Percentiles rank a stretch among this genome's conserved stretches.
These are phyloP conservation scores for Linnemannia zychae DNA, from an alignment of 192 early-diverging fungal species.

Conservation along the genomic window DNA sequence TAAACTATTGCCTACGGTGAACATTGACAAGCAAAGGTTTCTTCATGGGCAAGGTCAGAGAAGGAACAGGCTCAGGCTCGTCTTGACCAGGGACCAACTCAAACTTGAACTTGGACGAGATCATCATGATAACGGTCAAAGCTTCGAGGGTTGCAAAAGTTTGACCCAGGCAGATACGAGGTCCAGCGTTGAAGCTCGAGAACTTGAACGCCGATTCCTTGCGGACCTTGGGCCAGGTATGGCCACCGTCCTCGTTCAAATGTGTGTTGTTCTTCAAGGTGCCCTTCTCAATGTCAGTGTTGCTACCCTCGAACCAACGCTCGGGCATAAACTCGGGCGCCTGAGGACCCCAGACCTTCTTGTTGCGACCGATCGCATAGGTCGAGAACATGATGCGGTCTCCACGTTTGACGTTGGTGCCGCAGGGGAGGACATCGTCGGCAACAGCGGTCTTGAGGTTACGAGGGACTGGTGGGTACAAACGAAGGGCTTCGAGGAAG, in stretches of 20 bases:
- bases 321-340: conserved; percentile 74
- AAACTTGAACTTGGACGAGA: conserved; percentile 54
- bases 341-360: conserved; percentile 74
- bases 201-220: conserved; percentile 61
- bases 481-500: conserved; percentile 72
- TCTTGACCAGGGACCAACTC: conserved; percentile 48
- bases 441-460: conserved; percentile 68
- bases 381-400: conserved; percentile 62
- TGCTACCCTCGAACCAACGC: conserved; percentile 67
- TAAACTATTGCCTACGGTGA: conserved; percentile 12
- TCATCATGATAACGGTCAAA: conserved; percentile 31
- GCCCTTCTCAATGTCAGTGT: conserved; percentile 39
- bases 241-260: conserved; percentile 10
- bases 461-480: conserved; percentile 76
- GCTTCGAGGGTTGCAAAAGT: conserved; percentile 55
- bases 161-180: conserved; percentile 59
- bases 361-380: conserved; percentile 66
- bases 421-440: conserved; percentile 74
- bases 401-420: conserved; percentile 64
- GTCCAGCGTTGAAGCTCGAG: conserved; percentile 71
- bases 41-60: conserved; percentile 59
- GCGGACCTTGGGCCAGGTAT: conserved; percentile 36
- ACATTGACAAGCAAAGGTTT: conserved; percentile 54
- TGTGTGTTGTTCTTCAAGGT: conserved; percentile 10
- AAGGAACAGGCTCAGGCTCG: conserved; percentile 24